Evolutionary conservation across 2,329 filamentous ascomycete genomes (phyloP).

Genomic region (Phaeosphaeriaceae sp.): DNA sequence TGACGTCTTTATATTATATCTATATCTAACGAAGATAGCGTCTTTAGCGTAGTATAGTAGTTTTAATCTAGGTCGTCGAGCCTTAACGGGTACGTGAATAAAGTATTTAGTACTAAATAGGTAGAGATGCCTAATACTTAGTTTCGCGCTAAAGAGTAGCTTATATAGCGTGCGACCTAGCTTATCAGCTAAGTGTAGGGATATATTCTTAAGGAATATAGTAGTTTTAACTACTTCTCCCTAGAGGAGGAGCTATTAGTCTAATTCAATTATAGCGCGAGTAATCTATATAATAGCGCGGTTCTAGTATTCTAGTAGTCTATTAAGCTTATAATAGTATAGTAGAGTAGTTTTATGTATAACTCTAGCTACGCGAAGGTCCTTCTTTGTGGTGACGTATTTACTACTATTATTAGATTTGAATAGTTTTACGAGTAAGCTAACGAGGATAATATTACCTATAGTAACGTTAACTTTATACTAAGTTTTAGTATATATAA

Average conservation of each 20-base stretch:
- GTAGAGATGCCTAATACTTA: slow-evolving; percentile 1
- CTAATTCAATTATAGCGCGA: too few relatives aligned
- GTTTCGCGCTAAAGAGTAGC: slow-evolving; percentile 4
- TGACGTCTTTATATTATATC: slow-evolving; percentile 1
- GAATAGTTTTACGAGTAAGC: neutral
- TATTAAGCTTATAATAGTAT: slow-evolving; percentile 12
- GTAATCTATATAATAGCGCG: too few relatives aligned
- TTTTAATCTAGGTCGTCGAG: neutral
- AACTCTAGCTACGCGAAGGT: slow-evolving; percentile 1
- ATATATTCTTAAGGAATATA: slow-evolving; percentile 9
- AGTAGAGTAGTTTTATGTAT: slow-evolving; percentile 1
- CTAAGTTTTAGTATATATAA: slow-evolving; percentile 6
- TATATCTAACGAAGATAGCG: slow-evolving; percentile 7
- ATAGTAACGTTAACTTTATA: neutral
- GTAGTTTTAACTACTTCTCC: slow-evolving; percentile 9
- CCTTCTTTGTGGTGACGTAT: slow-evolving; percentile 1
- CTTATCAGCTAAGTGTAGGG: slow-evolving; percentile 1
- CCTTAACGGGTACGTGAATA: slow-evolving; percentile 4
- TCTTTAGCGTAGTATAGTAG: slow-evolving; percentile 2
- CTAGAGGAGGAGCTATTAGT: slow-evolving; percentile 1
- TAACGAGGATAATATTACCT: neutral
- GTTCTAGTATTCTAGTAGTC: slow-evolving; percentile 7
- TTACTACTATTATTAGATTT: slow-evolving; percentile 9
- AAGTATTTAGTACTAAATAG: slow-evolving; percentile 2
- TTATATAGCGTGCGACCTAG: slow-evolving; percentile 13